Conservation (phyloP, 1,284 basidiomycete species). For the Puccinia sorghi region DNA sequence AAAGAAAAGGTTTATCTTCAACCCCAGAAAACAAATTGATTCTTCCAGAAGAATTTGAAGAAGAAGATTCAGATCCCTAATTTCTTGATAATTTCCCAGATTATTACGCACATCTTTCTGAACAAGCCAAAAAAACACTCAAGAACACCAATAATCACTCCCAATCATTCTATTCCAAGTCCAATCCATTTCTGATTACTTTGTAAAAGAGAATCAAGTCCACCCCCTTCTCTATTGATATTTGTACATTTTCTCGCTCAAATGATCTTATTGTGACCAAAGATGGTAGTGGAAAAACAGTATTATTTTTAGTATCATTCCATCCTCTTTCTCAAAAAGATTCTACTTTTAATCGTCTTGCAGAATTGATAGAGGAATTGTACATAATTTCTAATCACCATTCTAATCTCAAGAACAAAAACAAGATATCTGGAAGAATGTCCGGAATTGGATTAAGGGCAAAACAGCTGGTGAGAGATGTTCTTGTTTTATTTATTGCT, state of each 20-base stretch:
- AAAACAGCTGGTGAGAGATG: background rate
- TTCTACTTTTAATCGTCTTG: background rate
- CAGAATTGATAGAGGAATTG: background rate
- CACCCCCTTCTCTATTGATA: background rate
- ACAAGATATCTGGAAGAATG: background rate
- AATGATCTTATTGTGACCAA: background rate
- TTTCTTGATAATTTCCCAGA: background rate
- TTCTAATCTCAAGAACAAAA: conserved; percentile 5
- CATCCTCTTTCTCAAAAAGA: background rate
- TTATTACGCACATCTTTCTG: background rate
- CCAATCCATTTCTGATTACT: background rate
- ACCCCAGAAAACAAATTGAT: background rate
- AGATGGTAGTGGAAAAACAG: background rate
- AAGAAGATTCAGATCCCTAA: background rate
- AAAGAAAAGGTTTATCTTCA: background rate
- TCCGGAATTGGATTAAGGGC: background rate
- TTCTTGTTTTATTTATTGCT: background rate
- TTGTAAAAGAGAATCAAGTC: background rate
- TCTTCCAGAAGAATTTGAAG: background rate
- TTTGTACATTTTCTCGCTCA: background rate
- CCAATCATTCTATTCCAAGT: background rate
- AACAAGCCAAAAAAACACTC: background rate
- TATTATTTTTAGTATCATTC: background rate
- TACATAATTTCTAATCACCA: background rate
- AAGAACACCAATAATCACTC: background rate